Percentiles rank a stretch among this genome's conserved stretches.
Evolutionary conservation across 2,329 filamentous ascomycete species (phyloP).

Genomic region (Monosporascus ibericus): DNA sequence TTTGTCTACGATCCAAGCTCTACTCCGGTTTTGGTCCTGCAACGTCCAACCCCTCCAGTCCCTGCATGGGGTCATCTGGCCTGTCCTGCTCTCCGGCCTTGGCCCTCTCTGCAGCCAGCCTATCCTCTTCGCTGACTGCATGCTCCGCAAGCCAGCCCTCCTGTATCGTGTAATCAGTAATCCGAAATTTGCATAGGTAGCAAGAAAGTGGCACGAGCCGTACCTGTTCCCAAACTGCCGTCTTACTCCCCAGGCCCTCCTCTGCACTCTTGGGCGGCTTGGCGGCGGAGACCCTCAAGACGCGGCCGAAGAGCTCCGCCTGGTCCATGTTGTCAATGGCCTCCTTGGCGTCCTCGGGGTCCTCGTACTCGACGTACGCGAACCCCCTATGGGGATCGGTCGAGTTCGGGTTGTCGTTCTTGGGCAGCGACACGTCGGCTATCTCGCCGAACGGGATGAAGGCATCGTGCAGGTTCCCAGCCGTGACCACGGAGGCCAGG

Average conservation of each 20-base stretch:
- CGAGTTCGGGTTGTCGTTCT: conserved; percentile 74
- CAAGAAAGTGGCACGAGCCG: conserved; percentile 20
- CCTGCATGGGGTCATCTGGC: conserved; percentile 87
- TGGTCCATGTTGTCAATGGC: conserved; percentile 99
- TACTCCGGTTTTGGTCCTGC: conserved; percentile 80
- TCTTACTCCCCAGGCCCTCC: conserved; percentile 86
- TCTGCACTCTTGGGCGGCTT: conserved; percentile 86
- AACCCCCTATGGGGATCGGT: conserved; percentile 83
- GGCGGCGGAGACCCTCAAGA: conserved; percentile 86
- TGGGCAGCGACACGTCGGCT: conserved; percentile 82
- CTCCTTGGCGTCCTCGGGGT: conserved; percentile 78
- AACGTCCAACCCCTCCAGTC: conserved; percentile 85
- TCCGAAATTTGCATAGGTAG: neutral
- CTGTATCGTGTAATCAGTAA: conserved; percentile 39
- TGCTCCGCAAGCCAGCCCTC: conserved; percentile 91
- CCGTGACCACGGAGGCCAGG: conserved; percentile 71
- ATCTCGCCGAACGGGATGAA: conserved; percentile 98
- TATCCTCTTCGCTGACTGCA: conserved; percentile 77
- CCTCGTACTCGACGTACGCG: conserved; percentile 92
- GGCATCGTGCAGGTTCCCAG: conserved; percentile 72
- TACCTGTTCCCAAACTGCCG: conserved; percentile 96
- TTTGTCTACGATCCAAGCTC: conserved; percentile 24
- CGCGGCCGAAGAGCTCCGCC: conserved; percentile 85
- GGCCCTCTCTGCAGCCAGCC: conserved; percentile 49
- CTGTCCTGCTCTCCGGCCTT: conserved; percentile 44